phyloP scores from a whole-genome alignment of 176 grass and related monocot species.

The Aechmea fasciata region DNA sequence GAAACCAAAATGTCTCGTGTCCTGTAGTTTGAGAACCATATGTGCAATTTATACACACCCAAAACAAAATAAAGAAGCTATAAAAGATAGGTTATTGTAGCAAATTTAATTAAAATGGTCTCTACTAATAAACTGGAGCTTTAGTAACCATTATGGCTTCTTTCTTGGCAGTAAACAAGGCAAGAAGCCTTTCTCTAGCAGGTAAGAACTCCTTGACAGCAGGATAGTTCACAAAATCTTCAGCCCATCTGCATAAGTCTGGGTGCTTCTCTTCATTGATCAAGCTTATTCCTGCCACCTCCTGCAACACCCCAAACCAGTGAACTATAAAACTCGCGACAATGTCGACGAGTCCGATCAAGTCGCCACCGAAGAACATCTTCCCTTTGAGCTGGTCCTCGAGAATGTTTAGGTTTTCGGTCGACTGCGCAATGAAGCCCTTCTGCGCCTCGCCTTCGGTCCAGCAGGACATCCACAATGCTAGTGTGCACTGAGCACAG shows the following conservation, averaged over 20 bases:
- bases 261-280: conserved; percentile 1
- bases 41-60: too few species aligned
- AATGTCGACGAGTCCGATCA: conserved; percentile 6
- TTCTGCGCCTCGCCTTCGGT: conserved; percentile 6
- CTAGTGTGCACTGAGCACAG: neutral
- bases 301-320: conserved; percentile 1
- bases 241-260: neutral
- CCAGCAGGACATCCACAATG: neutral
- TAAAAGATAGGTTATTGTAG: too few species aligned
- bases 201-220: conserved; percentile 6
- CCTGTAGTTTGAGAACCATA: too few species aligned
- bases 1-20: too few species aligned
- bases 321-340: neutral
- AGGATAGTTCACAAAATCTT: neutral
- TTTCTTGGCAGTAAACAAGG: neutral
- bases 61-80: too few species aligned
- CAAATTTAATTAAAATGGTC: too few species aligned
- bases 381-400: conserved; percentile 1
- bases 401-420: neutral
- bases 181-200: neutral
- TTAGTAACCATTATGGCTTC: too few species aligned
- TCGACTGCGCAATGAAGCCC: neutral
- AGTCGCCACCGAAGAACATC: too few species aligned
- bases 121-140: too few species aligned
- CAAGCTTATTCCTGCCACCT: conserved; percentile 13